Conservation (phyloP, 108 stramenopile genomes). For the Poteriospumella lacustris region DNA sequence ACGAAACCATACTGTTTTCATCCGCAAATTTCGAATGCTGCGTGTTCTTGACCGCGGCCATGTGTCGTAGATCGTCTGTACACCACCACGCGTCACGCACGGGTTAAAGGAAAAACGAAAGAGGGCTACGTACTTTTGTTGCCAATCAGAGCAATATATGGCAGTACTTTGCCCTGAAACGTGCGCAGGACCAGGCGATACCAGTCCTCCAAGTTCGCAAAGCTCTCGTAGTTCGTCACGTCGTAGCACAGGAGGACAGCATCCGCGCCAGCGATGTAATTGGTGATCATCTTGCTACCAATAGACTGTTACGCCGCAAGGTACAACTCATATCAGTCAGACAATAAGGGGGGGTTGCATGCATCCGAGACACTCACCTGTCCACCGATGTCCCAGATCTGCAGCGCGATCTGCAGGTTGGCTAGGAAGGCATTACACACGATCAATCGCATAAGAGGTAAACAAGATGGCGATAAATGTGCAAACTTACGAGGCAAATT, state of each 20-base stretch:
- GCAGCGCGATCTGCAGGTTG: constrained; percentile 49
- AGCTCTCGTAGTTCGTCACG: constrained; percentile 56
- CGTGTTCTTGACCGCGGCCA: constrained; percentile 37
- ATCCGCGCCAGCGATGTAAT: constrained; percentile 56
- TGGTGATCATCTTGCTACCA: constrained; percentile 57
- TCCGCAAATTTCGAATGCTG: constrained; percentile 42
- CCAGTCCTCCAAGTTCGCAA: constrained; percentile 62
- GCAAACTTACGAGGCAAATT: constrained; percentile 44
- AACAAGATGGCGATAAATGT: not conserved
- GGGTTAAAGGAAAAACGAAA: not conserved
- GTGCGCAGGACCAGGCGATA: constrained; percentile 39
- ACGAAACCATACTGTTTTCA: constrained; percentile 44
- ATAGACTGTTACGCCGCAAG: constrained; percentile 38
- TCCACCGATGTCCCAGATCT: constrained; percentile 64
- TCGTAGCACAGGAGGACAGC: constrained; percentile 61
- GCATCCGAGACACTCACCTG: constrained; percentile 28
- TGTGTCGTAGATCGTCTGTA: constrained; percentile 46
- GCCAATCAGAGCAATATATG: constrained; percentile 49
- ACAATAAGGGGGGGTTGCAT: not conserved
- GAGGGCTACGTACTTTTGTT: constrained; percentile 48
- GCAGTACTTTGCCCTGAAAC: constrained; percentile 35
- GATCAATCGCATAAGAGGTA: not conserved
- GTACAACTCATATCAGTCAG: not conserved
- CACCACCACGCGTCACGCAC: not conserved
- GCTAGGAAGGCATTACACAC: constrained; percentile 1